Evolutionary conservation across 1,284 basidiomycete species (phyloP).

Genomic region (Vanrija sp.): DNA sequence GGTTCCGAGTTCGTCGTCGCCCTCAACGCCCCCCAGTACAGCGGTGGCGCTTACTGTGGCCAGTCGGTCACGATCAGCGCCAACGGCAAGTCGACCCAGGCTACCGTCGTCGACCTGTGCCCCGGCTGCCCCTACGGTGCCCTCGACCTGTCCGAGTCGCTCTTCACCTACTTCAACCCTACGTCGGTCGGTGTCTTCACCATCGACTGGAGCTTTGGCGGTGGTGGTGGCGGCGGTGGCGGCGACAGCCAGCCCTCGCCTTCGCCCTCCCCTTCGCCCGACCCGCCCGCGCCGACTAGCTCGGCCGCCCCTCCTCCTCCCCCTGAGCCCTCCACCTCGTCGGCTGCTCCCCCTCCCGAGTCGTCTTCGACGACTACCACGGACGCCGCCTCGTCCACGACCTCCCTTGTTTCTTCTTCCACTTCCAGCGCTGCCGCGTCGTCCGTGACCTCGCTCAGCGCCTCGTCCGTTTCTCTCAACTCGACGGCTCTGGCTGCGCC

Average conservation of each 20-base stretch:
- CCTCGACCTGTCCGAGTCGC: constrained; percentile 51
- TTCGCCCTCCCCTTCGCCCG: constrained; percentile 6
- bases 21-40: constrained; percentile 33
- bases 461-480: neutral
- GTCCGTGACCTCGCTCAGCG: constrained; percentile 1
- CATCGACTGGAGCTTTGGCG: constrained; percentile 11
- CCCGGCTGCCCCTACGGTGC: constrained; percentile 49
- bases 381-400: neutral
- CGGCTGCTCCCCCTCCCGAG: constrained; percentile 2
- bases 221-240: neutral
- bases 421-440: constrained; percentile 2
- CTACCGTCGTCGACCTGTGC: constrained; percentile 56
- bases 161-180: constrained; percentile 47
- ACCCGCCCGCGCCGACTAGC: neutral
- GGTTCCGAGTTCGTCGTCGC: constrained; percentile 39
- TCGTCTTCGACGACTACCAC: constrained; percentile 1
- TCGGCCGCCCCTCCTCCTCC: constrained; percentile 9
- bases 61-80: constrained; percentile 64
- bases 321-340: neutral
- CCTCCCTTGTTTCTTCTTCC: neutral
- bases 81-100: constrained; percentile 56
- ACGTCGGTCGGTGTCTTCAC: constrained; percentile 42
- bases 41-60: constrained; percentile 43
- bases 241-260: neutral
- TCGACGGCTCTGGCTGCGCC: constrained; percentile 1